Evolutionary conservation across 1,139 yeast species (phyloP).

Genomic region (Taphrina sp.): DNA sequence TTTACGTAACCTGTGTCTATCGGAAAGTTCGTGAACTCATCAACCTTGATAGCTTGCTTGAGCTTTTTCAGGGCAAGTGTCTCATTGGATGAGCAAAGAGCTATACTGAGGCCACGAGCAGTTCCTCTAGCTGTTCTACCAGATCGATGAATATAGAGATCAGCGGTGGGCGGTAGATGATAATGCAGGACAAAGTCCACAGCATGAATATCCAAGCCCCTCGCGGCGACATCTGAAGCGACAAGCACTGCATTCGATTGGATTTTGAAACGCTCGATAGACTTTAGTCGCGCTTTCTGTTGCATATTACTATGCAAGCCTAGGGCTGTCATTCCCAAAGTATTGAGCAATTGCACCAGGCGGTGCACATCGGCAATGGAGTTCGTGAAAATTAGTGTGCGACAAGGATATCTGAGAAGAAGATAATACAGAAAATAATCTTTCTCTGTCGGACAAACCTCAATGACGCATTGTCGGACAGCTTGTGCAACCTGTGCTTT

Average conservation of each 20-base stretch:
- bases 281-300: slow-evolving; percentile 85
- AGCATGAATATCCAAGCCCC: slow-evolving; percentile 91
- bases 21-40: slow-evolving; percentile 70
- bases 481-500: slow-evolving; percentile 72
- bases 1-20: slow-evolving; percentile 70
- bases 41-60: slow-evolving; percentile 65
- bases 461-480: slow-evolving; percentile 82
- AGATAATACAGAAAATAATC: slow-evolving; percentile 89
- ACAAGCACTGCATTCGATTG: slow-evolving; percentile 61
- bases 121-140: slow-evolving; percentile 99
- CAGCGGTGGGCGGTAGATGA: slow-evolving; percentile 92
- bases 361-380: slow-evolving; percentile 91
- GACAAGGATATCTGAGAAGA: slow-evolving; percentile 79
- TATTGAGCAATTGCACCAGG: slow-evolving; percentile 68
- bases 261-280: slow-evolving; percentile 63
- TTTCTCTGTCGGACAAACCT: slow-evolving; percentile 86
- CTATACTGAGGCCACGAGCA: slow-evolving; percentile 86
- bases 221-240: slow-evolving; percentile 97
- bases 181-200: slow-evolving; percentile 95
- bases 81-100: slow-evolving; percentile 91
- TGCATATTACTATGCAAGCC: slow-evolving; percentile 92
- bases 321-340: slow-evolving; percentile 68
- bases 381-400: slow-evolving; percentile 88
- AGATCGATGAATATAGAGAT: slow-evolving; percentile 89
- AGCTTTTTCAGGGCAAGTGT: slow-evolving; percentile 37